Conservation (phyloP, 1,139 yeast genomes). For the Geotrichum candidum region DNA sequence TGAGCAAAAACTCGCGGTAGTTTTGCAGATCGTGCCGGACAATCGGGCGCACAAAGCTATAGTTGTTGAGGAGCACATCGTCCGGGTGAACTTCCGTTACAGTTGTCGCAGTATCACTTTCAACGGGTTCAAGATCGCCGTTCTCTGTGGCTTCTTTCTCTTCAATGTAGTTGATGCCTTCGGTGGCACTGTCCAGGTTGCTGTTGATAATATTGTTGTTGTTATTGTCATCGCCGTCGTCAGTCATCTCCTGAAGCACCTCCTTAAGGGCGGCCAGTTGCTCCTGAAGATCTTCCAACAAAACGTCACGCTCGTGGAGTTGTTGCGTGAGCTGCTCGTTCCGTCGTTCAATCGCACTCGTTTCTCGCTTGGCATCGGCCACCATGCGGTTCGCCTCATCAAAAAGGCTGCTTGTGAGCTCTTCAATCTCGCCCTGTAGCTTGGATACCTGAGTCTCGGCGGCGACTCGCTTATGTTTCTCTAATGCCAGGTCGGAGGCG, state of each 20-base stretch:
- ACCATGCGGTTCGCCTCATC: constrained; percentile 71
- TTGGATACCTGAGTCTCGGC: constrained; percentile 50
- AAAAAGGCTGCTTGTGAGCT: constrained; percentile 59
- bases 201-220: not conserved
- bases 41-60: constrained; percentile 20
- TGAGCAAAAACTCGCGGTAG: constrained; percentile 16
- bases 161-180: not conserved
- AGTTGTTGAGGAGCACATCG: not conserved
- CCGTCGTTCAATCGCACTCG: constrained; percentile 34
- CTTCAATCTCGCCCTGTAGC: constrained; percentile 63
- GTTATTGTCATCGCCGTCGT: constrained; percentile 22
- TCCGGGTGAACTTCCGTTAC: not conserved
- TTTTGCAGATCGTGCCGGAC: constrained; percentile 23
- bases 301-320: constrained; percentile 62
- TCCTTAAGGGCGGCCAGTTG: constrained; percentile 67
- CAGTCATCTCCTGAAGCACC: constrained; percentile 45
- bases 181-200: not conserved
- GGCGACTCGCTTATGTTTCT: constrained; percentile 28
- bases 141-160: not conserved
- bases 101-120: not conserved
- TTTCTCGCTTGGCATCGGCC: constrained; percentile 50
- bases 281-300: constrained; percentile 59
- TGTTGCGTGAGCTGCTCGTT: constrained; percentile 59
- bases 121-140: not conserved
- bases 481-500: constrained; percentile 19